phyloP scores from a whole-genome alignment of 768 basidiomycete species.

The Strobilomyces echinocephalus region DNA sequence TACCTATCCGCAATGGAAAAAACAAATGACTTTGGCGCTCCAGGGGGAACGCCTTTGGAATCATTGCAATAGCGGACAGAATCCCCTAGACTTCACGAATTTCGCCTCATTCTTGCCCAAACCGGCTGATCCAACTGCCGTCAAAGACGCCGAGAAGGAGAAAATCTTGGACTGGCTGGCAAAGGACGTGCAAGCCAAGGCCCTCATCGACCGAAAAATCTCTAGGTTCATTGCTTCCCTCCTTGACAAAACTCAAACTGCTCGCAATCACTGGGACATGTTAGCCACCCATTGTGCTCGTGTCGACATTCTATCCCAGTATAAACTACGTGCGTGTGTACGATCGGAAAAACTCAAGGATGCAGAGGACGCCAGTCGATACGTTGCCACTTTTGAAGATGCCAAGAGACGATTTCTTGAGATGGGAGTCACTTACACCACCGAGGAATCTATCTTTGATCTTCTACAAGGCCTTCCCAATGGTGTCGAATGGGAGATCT shows the following conservation, averaged over 20 bases:
- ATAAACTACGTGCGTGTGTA: background rate
- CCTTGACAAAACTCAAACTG: background rate
- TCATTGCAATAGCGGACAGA: background rate
- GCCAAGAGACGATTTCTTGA: background rate
- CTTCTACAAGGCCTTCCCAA: background rate
- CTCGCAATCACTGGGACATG: background rate
- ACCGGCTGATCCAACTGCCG: background rate
- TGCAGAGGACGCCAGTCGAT: background rate
- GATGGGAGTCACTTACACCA: background rate
- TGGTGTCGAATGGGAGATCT: background rate
- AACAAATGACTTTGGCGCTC: background rate
- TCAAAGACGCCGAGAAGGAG: background rate
- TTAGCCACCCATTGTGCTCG: fast-evolving
- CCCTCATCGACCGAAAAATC: background rate
- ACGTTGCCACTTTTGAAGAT: background rate
- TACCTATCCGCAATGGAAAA: background rate
- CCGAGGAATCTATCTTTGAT: background rate
- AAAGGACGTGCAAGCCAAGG: conserved; percentile 3
- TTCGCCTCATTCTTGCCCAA: background rate
- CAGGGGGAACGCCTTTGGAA: background rate
- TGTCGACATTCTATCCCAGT: background rate
- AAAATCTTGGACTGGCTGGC: background rate
- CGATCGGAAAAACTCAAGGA: background rate
- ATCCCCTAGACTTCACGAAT: background rate
- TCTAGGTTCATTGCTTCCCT: fast-evolving